phyloP scores from a whole-genome alignment of 73 alveolate species.

The Paramecium bursaria region DNA sequence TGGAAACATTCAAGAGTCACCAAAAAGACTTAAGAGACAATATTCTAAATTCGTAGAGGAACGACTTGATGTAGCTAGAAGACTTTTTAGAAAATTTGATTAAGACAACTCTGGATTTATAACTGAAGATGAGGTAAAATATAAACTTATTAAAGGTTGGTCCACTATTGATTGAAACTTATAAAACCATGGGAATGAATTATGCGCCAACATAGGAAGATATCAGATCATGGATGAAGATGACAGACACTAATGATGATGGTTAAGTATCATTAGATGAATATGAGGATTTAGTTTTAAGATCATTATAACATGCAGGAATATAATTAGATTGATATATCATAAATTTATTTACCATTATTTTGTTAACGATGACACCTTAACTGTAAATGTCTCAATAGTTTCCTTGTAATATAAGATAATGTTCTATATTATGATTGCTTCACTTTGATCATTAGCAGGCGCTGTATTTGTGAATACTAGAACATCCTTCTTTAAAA shows the following conservation, averaged over 20 bases:
- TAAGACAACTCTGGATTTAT: slow-evolving; percentile 59
- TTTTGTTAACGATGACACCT: slow-evolving; percentile 43
- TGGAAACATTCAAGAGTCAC: slow-evolving; percentile 44
- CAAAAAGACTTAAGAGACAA: slow-evolving; percentile 46
- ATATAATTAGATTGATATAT: not conserved
- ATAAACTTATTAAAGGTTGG: not conserved
- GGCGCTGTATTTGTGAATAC: not conserved
- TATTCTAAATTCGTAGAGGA: slow-evolving; percentile 57
- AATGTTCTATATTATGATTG: not conserved
- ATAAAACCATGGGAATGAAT: slow-evolving; percentile 63
- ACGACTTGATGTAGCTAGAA: slow-evolving; percentile 69
- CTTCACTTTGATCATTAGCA: slow-evolving; percentile 31
- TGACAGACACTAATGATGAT: slow-evolving; percentile 67
- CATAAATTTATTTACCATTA: slow-evolving; percentile 57
- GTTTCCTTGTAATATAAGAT: not conserved
- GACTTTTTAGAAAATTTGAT: slow-evolving; percentile 67
- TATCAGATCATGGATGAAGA: slow-evolving; percentile 67
- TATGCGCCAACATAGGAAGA: slow-evolving; percentile 66
- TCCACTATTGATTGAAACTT: slow-evolving; percentile 41
- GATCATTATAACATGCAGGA: slow-evolving; percentile 65
- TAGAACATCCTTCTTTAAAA: not conserved
- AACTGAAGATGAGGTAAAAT: slow-evolving; percentile 65
- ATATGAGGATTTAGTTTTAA: slow-evolving; percentile 68
- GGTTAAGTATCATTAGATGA: slow-evolving; percentile 66
- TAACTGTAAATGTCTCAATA: not conserved